Base-by-base conservation (phyloP, 306 rosid species). In the Canavalia gladiata region DNA sequence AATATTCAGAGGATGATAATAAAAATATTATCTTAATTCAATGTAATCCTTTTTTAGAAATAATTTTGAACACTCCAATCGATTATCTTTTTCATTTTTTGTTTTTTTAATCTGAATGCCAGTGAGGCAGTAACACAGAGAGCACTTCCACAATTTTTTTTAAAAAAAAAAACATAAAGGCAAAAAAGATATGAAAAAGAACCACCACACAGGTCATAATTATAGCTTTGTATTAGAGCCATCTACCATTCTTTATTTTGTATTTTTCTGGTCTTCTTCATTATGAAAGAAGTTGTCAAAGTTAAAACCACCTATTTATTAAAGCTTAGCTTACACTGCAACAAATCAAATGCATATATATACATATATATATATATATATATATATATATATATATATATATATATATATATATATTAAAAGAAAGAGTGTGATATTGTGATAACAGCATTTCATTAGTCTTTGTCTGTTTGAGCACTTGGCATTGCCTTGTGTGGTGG, bases 241-340 rank as follows among this genome's bases (percentile, higher is more conserved):
- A 37, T 69, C 65, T 57, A 66, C 68, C 31, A 2, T 73, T 72
- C 68, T 71, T 74, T 18, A 31, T 34, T 62, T 65, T 72, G 52
- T 66, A 29, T 76, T 45, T 58, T 57, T 82, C 1, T 66, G 28
- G 33, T 37, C 31, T 68, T 67, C 31, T 59, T 67, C 73, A 74
- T 79, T 11, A 68, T 67, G 66, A 74, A 74, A 71, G 11, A 49
- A 58, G 81, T 30, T 45, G 37, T 54, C 71, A 62, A 75, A 75
- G 79, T 70, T 45, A 76, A 76, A 77, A 77, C 9, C 54, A 35
- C 37, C 78, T 56, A 77, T 85, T n/a, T 72, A 37, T 76, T 64
- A 46, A 81, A 47, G 2, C 88, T 85, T 85, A 37, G 74, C 86
- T 85, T 85, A 57, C 50, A 85, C 85, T 85, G 10, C 88, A 85